Conservation (phyloP, 2,329 filamentous ascomycete genomes). For the Calonectria pseudoturangicola region DNA sequence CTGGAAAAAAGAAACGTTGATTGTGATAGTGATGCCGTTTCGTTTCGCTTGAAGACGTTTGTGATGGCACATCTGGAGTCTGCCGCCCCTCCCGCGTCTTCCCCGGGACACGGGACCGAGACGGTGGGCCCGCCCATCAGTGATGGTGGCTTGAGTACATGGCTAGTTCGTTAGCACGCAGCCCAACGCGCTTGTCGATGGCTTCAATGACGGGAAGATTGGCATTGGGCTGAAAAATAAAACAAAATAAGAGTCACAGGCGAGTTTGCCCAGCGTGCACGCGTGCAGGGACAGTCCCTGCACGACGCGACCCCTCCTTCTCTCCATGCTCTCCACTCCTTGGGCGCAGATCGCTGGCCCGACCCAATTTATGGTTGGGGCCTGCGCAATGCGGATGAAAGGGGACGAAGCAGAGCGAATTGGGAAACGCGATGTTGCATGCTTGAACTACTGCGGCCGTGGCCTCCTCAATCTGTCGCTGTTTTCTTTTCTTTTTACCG, state of each 20-base stretch:
- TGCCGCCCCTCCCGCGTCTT: conserved; percentile 17
- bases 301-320: conserved; percentile 16
- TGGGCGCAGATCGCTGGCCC: conserved; percentile 30
- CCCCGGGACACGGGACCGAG: conserved; percentile 23
- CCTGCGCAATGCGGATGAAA: conserved; percentile 27
- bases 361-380: conserved; percentile 21
- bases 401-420: conserved; percentile 29
- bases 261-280: conserved; percentile 9
- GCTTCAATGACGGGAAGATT: background rate
- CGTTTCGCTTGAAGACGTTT: conserved; percentile 15
- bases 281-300: conserved; percentile 42
- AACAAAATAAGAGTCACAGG: conserved; percentile 12
- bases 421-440: conserved; percentile 28
- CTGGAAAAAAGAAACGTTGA: background rate
- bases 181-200: conserved; percentile 16
- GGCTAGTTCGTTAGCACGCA: background rate
- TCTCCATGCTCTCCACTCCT: conserved; percentile 30
- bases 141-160: background rate
- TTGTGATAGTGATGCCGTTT: background rate
- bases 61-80: conserved; percentile 18
- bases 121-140: conserved; percentile 5
- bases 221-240: conserved; percentile 20
- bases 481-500: conserved; percentile 30
- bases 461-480: conserved; percentile 1
- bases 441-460: conserved; percentile 23